These are phyloP conservation scores for Aureobasidium pullulans DNA, from an alignment of 2,329 filamentous ascomycete species.

Conservation along the genomic window DNA sequence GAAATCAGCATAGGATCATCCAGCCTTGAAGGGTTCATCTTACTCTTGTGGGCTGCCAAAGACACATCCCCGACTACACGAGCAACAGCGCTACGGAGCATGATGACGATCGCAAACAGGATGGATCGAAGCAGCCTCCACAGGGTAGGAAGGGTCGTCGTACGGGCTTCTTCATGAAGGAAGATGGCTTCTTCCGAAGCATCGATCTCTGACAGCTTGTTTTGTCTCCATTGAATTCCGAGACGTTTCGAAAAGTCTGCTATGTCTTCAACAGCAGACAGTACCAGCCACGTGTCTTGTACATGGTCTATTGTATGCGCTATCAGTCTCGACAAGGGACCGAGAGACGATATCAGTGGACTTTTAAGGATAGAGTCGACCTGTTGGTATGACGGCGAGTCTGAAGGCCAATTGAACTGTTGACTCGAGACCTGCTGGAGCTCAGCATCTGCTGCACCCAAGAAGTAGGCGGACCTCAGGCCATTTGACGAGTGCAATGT, in stretches of 20 bases:
- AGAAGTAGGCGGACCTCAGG: constrained; percentile 67
- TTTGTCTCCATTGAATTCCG: constrained; percentile 65
- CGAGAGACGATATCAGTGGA: constrained; percentile 59
- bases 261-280: constrained; percentile 55
- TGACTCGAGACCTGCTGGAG: constrained; percentile 46
- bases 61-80: constrained; percentile 42
- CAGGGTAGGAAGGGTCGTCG: constrained; percentile 60
- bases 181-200: constrained; percentile 55
- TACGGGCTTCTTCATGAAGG: constrained; percentile 58
- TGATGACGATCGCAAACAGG: constrained; percentile 66
- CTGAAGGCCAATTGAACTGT: constrained; percentile 57
- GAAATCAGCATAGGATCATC: neutral
- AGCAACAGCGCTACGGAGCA: constrained; percentile 66
- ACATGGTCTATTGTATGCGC: constrained; percentile 57
- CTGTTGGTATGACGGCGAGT: constrained; percentile 52
- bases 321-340: constrained; percentile 58
- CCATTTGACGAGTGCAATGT: constrained; percentile 65
- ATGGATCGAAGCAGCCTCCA: constrained; percentile 70
- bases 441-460: constrained; percentile 62
- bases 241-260: constrained; percentile 60
- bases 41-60: constrained; percentile 28
- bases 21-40: constrained; percentile 20
- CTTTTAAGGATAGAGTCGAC: constrained; percentile 53
- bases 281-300: constrained; percentile 41
- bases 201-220: constrained; percentile 67